Evolutionary conservation across 2,329 filamentous ascomycete genomes (phyloP).

Genomic region (Metarhizium humberi): DNA sequence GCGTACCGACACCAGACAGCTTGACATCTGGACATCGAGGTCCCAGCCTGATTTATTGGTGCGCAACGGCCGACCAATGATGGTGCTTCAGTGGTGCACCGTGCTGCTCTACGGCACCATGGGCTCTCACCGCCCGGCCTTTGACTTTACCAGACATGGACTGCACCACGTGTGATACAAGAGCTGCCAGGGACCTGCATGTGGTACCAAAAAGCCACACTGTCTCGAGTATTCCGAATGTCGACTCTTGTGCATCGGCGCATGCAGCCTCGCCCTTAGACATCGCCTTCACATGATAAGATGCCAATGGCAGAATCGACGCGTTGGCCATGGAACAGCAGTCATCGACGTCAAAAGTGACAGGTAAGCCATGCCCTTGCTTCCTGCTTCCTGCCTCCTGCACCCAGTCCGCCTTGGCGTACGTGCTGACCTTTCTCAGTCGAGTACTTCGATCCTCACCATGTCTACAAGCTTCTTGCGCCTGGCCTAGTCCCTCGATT

Average conservation of each 20-base stretch:
- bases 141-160: no score
- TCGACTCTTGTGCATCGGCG: no score
- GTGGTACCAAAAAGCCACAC: not conserved
- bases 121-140: slow-evolving; percentile 13
- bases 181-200: no score
- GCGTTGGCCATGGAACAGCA: slow-evolving; percentile 51
- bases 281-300: slow-evolving; percentile 4
- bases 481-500: slow-evolving; percentile 69
- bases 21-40: no score
- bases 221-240: no score
- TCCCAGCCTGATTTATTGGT: no score
- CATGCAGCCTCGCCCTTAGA: no score
- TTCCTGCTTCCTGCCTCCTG: no score
- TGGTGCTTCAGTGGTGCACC: not conserved
- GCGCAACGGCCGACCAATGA: no score
- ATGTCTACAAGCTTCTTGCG: slow-evolving; percentile 74
- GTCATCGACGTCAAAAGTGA: slow-evolving; percentile 68
- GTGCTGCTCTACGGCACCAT: not conserved
- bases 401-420: not conserved
- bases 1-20: not conserved
- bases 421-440: slow-evolving; percentile 43
- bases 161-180: no score
- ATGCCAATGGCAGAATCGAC: slow-evolving; percentile 18
- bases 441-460: slow-evolving; percentile 91
- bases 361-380: slow-evolving; percentile 39